Percentiles rank a stretch among this genome's conserved stretches.
phyloP scores from a whole-genome alignment of 1,139 yeast species.

The Nematodospora anomalae region DNA sequence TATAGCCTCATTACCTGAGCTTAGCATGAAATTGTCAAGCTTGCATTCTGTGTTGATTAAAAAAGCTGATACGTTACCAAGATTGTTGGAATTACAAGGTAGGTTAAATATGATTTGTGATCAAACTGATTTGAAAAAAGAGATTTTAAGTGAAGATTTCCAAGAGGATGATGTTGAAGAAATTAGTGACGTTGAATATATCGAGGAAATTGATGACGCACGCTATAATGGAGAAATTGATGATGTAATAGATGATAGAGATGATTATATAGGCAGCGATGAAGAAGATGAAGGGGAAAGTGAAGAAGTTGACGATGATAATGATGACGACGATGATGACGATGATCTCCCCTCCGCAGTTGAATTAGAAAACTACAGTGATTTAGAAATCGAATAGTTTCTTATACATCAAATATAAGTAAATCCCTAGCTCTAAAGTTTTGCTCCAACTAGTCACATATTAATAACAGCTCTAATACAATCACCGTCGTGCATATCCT shows the following conservation, averaged over 20 bases:
- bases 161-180: constrained; percentile 27
- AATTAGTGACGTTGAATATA: constrained; percentile 36
- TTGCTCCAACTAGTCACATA: constrained; percentile 24
- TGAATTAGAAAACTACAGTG: constrained; percentile 23
- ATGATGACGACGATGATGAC: constrained; percentile 26
- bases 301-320: constrained; percentile 20
- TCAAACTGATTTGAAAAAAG: constrained; percentile 67
- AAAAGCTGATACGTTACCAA: constrained; percentile 74
- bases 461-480: constrained; percentile 90
- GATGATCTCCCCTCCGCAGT: constrained; percentile 15
- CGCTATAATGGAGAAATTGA: constrained; percentile 26
- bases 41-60: constrained; percentile 75
- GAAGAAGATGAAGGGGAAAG: constrained; percentile 25
- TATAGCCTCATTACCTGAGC: constrained; percentile 66
- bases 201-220: constrained; percentile 45
- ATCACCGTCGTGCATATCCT: constrained; percentile 91
- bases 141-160: constrained; percentile 38
- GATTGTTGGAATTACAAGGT: constrained; percentile 80
- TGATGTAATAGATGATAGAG: constrained; percentile 20
- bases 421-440: constrained; percentile 1
- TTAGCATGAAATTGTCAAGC: constrained; percentile 66
- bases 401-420: neutral
- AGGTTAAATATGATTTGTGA: constrained; percentile 71
- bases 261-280: constrained; percentile 20
- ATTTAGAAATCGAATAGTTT: constrained; percentile 25